A percentile compares a stretch with the other conserved stretches of the same genome.
Conservation (phyloP, 2,329 filamentous ascomycete species). For the Cladosporium colombiae region DNA sequence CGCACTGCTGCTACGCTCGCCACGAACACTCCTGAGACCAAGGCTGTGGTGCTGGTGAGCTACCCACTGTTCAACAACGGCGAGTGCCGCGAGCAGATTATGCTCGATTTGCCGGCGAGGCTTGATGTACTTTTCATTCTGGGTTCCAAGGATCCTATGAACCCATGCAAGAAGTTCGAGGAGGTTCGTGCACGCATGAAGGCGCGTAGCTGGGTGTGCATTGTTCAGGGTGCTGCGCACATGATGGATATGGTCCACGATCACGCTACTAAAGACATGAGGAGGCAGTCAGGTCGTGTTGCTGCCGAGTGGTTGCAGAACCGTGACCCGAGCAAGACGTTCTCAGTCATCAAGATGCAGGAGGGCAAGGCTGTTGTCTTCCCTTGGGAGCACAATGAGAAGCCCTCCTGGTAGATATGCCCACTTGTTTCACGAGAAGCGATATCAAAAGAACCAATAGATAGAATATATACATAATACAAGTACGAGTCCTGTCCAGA, state of each 20-base stretch:
- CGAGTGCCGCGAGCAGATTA: constrained; percentile 41
- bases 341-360: constrained; percentile 22
- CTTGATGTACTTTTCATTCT: constrained; percentile 44
- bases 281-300: constrained; percentile 37
- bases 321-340: constrained; percentile 23
- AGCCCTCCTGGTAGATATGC: constrained; percentile 8
- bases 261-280: constrained; percentile 31
- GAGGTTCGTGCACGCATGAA: constrained; percentile 41
- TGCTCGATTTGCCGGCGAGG: constrained; percentile 36
- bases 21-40: constrained; percentile 26
- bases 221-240: constrained; percentile 43
- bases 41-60: constrained; percentile 41
- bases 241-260: constrained; percentile 42
- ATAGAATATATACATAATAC: not conserved
- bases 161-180: constrained; percentile 34
- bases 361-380: constrained; percentile 20
- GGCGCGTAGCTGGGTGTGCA: constrained; percentile 39
- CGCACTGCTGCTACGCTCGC: constrained; percentile 45
- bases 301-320: constrained; percentile 40
- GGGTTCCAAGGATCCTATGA: constrained; percentile 42
- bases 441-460: not conserved
- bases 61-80: constrained; percentile 41
- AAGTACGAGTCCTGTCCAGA: not conserved
- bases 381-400: constrained; percentile 21
- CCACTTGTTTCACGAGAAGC: not conserved